phyloP scores from a whole-genome alignment of 2,329 filamentous ascomycete species.

The Fusarium torreyae region DNA sequence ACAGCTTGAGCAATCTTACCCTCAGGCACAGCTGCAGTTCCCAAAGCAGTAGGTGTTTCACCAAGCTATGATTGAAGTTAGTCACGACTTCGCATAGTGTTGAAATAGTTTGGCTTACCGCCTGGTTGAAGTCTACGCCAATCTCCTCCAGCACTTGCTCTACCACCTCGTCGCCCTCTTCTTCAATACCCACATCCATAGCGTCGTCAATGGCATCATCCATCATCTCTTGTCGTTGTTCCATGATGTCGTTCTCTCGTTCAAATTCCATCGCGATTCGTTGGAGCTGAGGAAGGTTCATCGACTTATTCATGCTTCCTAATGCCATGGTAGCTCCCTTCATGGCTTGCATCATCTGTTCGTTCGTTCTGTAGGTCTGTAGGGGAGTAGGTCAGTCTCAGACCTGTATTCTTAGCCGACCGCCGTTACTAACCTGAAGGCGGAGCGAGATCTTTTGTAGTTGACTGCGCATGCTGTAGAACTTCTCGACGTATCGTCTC shows the following conservation, averaged over 20 bases:
- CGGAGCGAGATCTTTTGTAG: constrained; percentile 95
- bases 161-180: constrained; percentile 96
- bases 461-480: constrained; percentile 98
- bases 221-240: constrained; percentile 99
- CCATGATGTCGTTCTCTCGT: constrained; percentile 99
- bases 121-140: constrained; percentile 90
- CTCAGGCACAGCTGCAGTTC: constrained; percentile 80
- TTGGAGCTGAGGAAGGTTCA: constrained; percentile 96
- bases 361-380: constrained; percentile 96
- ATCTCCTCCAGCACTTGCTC: constrained; percentile 98
- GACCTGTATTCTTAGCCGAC: neutral
- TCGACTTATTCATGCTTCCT: constrained; percentile 96
- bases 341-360: constrained; percentile 99
- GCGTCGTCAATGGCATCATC: constrained; percentile 98
- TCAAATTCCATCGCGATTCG: constrained; percentile 99
- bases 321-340: constrained; percentile 95
- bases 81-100: constrained; percentile 40
- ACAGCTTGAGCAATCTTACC: constrained; percentile 88
- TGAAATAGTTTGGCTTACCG: constrained; percentile 70
- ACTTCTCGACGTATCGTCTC: constrained; percentile 95
- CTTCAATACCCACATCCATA: constrained; percentile 90
- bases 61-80: constrained; percentile 75
- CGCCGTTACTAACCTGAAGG: constrained; percentile 78
- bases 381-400: constrained; percentile 26
- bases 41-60: constrained; percentile 88